Base-by-base conservation (phyloP, 345 rosid genomes). In the Lumnitzera racemosa region DNA sequence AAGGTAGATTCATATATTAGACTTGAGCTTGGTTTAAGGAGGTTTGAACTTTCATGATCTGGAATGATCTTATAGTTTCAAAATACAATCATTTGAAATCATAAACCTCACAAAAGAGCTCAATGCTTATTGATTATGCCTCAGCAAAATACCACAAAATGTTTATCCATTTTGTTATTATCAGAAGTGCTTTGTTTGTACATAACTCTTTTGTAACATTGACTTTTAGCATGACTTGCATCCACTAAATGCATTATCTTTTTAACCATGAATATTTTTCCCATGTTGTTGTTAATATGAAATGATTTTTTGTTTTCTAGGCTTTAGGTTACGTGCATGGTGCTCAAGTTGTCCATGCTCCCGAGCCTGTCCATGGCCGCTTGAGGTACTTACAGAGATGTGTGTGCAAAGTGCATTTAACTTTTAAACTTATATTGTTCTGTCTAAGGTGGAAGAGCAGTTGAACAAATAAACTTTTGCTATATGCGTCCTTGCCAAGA, bases 321-420 rank as follows among this genome's bases (percentile, higher is more conserved):
- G 99, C 99, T 65, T 72, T 94, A 67, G 97, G 97, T 69, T 88
- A 82, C 67, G 96, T 77, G 41, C 90, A 94, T 62, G 97, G 96
- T 58, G 99, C 96, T 72, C 77, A 64, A 70, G 76, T 94, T 64
- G 80, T 84, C 65, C 99, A 87, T 58, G 99, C 97, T 58, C 63
- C 88, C 23, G 95, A 90, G 70, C 97, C 99, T 53, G 85, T 94
- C 61, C 99, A 94, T 72, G 99, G 97, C 64, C 91, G 96, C 13
- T 70, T 90, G 77, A 94, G 99, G 99, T 94, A 81, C 61, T 31
- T 58, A 61, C 66, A 57, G 24, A 15, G 61, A 43, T 61, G 48
- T 59, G 48, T 59, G 50, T 53, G 58, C 31, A 31, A 43, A 13
- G 24, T 63, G 12, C 14, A 20, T 12, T 46, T 54, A 43, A 14